These are phyloP conservation scores for Aureobasidium uvarum DNA, from an alignment of 2,329 filamentous ascomycete genomes.

Conservation along the genomic window DNA sequence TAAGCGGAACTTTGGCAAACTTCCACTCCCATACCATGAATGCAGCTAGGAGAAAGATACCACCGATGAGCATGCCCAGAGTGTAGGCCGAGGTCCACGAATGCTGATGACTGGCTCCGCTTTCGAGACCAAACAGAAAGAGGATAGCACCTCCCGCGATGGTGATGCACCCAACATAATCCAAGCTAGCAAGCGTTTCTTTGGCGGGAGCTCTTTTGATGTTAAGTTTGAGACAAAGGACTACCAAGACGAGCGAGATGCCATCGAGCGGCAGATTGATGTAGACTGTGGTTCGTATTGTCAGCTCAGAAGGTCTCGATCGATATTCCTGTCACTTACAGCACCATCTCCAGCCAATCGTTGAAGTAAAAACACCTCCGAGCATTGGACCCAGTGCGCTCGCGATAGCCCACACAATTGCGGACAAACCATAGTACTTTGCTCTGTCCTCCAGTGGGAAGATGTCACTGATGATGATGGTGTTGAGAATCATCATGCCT, in stretches of 20 bases:
- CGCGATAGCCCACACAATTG: slow-evolving; percentile 46
- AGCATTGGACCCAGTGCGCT: slow-evolving; percentile 45
- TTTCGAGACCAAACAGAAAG: slow-evolving; percentile 54
- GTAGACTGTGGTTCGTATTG: slow-evolving; percentile 53
- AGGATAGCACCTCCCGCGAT: slow-evolving; percentile 53
- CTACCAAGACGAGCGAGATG: slow-evolving; percentile 49
- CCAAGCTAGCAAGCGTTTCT: slow-evolving; percentile 51
- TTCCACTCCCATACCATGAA: slow-evolving; percentile 43
- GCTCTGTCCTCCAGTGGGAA: slow-evolving; percentile 50
- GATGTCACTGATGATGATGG: slow-evolving; percentile 53
- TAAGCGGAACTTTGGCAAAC: slow-evolving; percentile 42
- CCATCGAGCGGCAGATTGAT: slow-evolving; percentile 56
- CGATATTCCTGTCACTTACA: slow-evolving; percentile 7
- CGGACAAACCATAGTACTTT: slow-evolving; percentile 44
- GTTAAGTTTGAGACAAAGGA: slow-evolving; percentile 56
- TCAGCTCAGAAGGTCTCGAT: slow-evolving; percentile 35
- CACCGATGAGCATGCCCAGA: slow-evolving; percentile 40
- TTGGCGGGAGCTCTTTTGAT: slow-evolving; percentile 53
- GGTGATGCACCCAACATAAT: slow-evolving; percentile 55
- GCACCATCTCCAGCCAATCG: slow-evolving; percentile 25
- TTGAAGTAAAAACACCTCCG: slow-evolving; percentile 45
- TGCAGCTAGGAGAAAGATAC: slow-evolving; percentile 37
- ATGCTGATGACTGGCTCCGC: slow-evolving; percentile 48
- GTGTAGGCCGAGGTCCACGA: slow-evolving; percentile 43
- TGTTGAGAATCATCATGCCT: slow-evolving; percentile 50